A percentile compares a stretch with the other conserved stretches of the same genome.
Evolutionary conservation across 352 stramenopile species (phyloP).

Genomic region (Pythium utonaiense): DNA sequence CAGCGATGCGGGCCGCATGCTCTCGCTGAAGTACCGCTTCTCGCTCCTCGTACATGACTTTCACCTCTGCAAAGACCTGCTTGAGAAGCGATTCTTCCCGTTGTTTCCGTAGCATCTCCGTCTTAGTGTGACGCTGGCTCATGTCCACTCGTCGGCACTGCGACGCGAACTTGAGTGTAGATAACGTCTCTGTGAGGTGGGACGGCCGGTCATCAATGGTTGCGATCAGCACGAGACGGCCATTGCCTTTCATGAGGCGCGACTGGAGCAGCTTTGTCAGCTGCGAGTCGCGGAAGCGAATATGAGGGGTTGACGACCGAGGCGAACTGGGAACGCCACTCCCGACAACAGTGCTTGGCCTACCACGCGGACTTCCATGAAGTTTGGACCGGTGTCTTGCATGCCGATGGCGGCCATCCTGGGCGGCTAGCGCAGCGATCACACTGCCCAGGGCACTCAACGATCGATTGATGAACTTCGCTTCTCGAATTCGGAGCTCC

Average conservation of each 20-base stretch:
- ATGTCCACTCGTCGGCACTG: slow-evolving; percentile 62
- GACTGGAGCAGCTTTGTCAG: slow-evolving; percentile 68
- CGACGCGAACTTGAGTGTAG: slow-evolving; percentile 72
- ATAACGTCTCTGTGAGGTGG: slow-evolving; percentile 64
- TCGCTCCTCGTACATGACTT: slow-evolving; percentile 45
- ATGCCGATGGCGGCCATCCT: slow-evolving; percentile 1
- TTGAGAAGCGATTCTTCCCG: slow-evolving; percentile 35
- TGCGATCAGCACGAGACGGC: slow-evolving; percentile 54
- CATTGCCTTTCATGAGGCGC: slow-evolving; percentile 38
- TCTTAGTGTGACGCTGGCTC: slow-evolving; percentile 13
- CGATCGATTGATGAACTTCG: slow-evolving; percentile 79
- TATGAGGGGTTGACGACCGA: slow-evolving; percentile 18
- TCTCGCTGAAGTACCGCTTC: slow-evolving; percentile 39
- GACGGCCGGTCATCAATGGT: slow-evolving; percentile 51
- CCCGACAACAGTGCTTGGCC: background rate
- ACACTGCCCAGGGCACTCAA: slow-evolving; percentile 65
- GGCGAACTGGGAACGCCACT: background rate
- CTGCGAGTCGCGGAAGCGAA: slow-evolving; percentile 70
- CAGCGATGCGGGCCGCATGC: slow-evolving; percentile 38
- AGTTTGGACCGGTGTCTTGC: background rate
- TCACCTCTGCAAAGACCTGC: slow-evolving; percentile 48
- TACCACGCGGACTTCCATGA: slow-evolving; percentile 2
- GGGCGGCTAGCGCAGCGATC: slow-evolving; percentile 43
- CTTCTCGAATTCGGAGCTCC: slow-evolving; percentile 65
- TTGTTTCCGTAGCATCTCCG: slow-evolving; percentile 10